Evolutionary conservation across 306 rosid genomes (phyloP), one percentile per base, ranked within the genome.

Genomic region (Arachis stenosperma): DNA sequence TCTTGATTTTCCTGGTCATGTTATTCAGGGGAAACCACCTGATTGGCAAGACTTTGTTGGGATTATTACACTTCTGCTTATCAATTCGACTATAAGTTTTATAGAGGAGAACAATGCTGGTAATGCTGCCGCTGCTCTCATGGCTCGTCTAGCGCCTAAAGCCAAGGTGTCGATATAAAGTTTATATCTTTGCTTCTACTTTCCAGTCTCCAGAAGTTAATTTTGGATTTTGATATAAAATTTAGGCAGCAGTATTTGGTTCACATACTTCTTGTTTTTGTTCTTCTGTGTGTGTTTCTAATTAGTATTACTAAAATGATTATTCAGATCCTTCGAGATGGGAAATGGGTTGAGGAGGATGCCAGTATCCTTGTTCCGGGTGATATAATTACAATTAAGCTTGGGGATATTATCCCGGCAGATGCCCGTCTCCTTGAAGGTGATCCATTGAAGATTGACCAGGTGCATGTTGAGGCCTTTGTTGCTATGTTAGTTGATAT

Each of bases 21-120:
- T 77, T 62, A 75, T 82, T 62, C 74, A 90, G 97, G 94, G 90
- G 8, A 88, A 88, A 69, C 88, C 89, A 41, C 97, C 94, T 9
- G 94, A 90, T 67, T 90, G 97, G 97, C 94, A 90, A 87, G 94
- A 90, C 73, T 90, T 88, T 72, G 85, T 87, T 65, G 97, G 97
- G 63, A 88, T 90, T 73, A 85, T 81, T 50, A 67, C 87, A 33
- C 85, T 90, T 67, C 87, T 90, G 6, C 0, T 90, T 13, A 88
- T 90, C 82, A 90, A 90, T 71, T 90, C 97, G 40, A 90, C 94
- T 33, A 90, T 90, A 71, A 90, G 97, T 77, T 90, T 87, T 74
- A 87, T 88, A 47, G 94, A 90, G 86, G 97, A 90, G 87, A 90
- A 89, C 88, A 92, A 89, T 79, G 97, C 96, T 15, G 97, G 96